phyloP scores from a whole-genome alignment of 1,284 basidiomycete genomes.

The Cutaneotrichosporon sp. region DNA sequence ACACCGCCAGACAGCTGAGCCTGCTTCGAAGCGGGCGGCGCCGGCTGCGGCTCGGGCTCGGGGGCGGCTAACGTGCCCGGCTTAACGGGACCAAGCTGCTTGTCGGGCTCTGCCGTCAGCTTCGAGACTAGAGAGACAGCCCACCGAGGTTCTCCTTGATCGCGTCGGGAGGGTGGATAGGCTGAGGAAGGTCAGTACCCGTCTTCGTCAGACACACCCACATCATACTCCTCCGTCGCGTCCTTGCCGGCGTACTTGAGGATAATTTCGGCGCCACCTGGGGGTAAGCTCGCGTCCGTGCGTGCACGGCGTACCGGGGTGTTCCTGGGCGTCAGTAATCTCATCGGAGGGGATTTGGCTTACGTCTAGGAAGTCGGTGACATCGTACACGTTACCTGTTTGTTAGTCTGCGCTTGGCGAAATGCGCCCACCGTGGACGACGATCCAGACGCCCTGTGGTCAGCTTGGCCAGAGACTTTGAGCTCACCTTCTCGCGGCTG shows the following conservation, averaged over 20 bases:
- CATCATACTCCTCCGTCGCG: conserved; percentile 71
- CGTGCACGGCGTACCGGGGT: conserved; percentile 55
- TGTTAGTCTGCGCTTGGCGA: conserved; percentile 6
- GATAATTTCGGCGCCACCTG: conserved; percentile 60
- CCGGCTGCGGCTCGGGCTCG: conserved; percentile 18
- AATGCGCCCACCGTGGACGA: conserved; percentile 68
- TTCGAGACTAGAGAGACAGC: too few species aligned
- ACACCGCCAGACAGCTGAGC: background rate
- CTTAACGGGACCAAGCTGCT: conserved; percentile 61
- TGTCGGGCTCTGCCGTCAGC: conserved; percentile 22
- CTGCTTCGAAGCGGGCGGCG: conserved; percentile 40
- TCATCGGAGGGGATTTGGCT: conserved; percentile 45
- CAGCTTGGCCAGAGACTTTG: background rate
- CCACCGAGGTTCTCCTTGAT: conserved; percentile 73
- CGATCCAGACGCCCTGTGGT: conserved; percentile 73
- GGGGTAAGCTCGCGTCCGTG: conserved; percentile 1
- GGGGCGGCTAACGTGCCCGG: conserved; percentile 51
- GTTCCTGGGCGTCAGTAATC: conserved; percentile 49
- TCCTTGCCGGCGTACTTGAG: conserved; percentile 70
- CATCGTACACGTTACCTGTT: conserved; percentile 63
- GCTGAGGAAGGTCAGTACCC: conserved; percentile 31
- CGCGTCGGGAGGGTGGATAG: conserved; percentile 81
- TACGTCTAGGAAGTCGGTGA: conserved; percentile 65
- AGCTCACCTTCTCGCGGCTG: conserved; percentile 41
- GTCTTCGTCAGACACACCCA: conserved; percentile 10